Base-by-base conservation (phyloP, 1,284 basidiomycete species). In the Sporisorium reilianum region DNA sequence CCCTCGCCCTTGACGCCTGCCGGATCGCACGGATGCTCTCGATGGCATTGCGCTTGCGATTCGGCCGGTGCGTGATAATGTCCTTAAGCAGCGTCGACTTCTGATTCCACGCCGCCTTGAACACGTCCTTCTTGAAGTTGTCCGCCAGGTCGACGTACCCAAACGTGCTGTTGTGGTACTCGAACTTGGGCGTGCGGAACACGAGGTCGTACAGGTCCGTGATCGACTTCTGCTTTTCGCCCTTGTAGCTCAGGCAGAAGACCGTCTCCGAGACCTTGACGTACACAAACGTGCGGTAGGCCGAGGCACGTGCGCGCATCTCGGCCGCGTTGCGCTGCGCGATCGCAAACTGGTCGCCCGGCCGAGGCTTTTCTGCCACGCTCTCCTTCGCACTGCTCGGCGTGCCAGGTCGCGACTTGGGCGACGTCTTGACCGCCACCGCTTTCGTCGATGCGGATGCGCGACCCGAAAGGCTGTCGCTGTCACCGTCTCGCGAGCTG, bases 161-260 rank as follows among this genome's bases (percentile, higher is more conserved):
- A 89, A 90, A 94, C 0, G 93, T 94, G 84, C 93, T 91, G 83
- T 95, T 94, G 72, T 90, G 89, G 85, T 94, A 95, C 79, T 92
- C 90, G 51, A 97, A 84, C 14, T 82, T 80, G 5, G 88, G 88
- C 14, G 87, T 86, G 48, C 85, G 83, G 81, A 88, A 87, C 34
- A 86, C 86, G 61, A 89, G 85, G 67, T 89, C 88, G 75, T 87
- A 88, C 32, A 88, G 79, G 63, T 89, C 86, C 3, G 87, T 86
- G 53, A 87, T 81, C 26, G 86, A 85, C 78, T 87, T 87, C 26
- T 86, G 81, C 63, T 85, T 86, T 53, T 88, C 88, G 55, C 87
- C 87, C 75, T 88, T 89, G 85, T 88, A 89, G 49, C 79, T 82
- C 26, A 77, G 50, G 41, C 71, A 77, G 23, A 81, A 70, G 48